phyloP scores from a whole-genome alignment of 495 filamentous ascomycete genomes.

The Hypoxylon lenormandii region DNA sequence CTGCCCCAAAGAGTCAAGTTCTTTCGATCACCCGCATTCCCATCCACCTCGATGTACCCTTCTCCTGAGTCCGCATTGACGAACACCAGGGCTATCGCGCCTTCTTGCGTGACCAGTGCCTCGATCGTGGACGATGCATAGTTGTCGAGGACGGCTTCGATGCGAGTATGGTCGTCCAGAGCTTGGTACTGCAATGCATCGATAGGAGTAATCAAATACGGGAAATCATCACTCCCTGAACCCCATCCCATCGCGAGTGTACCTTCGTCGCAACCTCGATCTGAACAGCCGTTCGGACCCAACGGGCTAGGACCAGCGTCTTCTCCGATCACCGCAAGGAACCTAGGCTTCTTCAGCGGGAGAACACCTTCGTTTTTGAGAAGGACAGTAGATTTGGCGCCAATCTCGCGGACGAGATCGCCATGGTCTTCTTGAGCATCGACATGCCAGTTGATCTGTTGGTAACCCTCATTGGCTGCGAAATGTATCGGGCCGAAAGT shows the following conservation, averaged over 20 bases:
- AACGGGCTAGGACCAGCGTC: conserved; percentile 81
- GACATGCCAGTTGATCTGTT: conserved; percentile 83
- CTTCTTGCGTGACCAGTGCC: conserved; percentile 72
- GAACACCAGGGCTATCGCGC: conserved; percentile 82
- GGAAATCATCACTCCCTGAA: conserved; percentile 87
- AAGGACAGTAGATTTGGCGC: conserved; percentile 81
- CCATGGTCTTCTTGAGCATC: conserved; percentile 84
- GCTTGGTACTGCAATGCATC: conserved; percentile 84
- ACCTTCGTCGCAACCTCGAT: conserved; percentile 86
- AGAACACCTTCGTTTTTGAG: conserved; percentile 87
- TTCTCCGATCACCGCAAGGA: conserved; percentile 84
- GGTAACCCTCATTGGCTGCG: conserved; percentile 68
- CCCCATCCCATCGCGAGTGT: conserved; percentile 97
- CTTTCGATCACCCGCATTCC: conserved; percentile 88
- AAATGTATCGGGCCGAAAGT: conserved; percentile 78
- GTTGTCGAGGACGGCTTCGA: conserved; percentile 82
- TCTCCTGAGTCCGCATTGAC: conserved; percentile 90
- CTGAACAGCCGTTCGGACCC: conserved; percentile 86
- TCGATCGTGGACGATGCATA: conserved; percentile 69
- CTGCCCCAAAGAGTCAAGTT: conserved; percentile 91
- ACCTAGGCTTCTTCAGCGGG: conserved; percentile 79
- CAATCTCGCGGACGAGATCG: conserved; percentile 76
- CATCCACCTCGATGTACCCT: conserved; percentile 84
- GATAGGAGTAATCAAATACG: conserved; percentile 89
- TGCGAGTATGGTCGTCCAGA: conserved; percentile 67